Evolutionary conservation across 257 asterid genomes (phyloP).

Genomic region (Solanum habrochaites): DNA sequence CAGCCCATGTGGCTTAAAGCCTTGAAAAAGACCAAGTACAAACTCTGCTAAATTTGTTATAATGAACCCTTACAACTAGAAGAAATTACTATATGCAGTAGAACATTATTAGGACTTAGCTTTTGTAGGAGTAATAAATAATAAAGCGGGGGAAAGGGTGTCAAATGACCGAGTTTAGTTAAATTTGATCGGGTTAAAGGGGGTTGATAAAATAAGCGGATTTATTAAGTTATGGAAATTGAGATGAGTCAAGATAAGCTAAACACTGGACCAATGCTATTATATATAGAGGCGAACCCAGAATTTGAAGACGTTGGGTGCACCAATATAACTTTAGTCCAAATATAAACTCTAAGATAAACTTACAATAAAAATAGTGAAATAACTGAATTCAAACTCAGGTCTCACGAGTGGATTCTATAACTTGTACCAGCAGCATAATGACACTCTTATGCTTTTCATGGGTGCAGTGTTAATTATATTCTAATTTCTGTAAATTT

Average conservation of each 20-base stretch:
- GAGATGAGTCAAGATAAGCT: not conserved
- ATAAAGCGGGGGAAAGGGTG: not conserved
- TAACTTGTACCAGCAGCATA: rapidly evolving
- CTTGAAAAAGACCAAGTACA: not conserved
- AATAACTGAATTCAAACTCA: not conserved
- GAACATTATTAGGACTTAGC: not conserved
- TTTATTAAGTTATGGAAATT: not conserved
- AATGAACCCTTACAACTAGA: not conserved
- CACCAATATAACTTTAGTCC: not conserved
- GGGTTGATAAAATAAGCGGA: not conserved
- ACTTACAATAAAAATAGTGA: not conserved
- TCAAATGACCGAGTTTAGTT: not conserved
- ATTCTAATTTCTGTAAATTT: too few relatives aligned
- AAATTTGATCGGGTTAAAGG: not conserved
- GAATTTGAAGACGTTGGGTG: not conserved
- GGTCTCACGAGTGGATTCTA: not conserved
- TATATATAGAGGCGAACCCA: too few relatives aligned
- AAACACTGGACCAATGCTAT: not conserved
- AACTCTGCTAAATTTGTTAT: not conserved
- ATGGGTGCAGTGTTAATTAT: not conserved
- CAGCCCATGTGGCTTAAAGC: not conserved
- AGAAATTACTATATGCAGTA: not conserved
- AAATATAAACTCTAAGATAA: too few relatives aligned
- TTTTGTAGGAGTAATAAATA: not conserved
- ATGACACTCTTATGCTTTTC: not conserved